Evolutionary conservation across 345 rosid genomes (phyloP), one percentile per base, ranked within the genome.

Genomic region (Linum tenue): DNA sequence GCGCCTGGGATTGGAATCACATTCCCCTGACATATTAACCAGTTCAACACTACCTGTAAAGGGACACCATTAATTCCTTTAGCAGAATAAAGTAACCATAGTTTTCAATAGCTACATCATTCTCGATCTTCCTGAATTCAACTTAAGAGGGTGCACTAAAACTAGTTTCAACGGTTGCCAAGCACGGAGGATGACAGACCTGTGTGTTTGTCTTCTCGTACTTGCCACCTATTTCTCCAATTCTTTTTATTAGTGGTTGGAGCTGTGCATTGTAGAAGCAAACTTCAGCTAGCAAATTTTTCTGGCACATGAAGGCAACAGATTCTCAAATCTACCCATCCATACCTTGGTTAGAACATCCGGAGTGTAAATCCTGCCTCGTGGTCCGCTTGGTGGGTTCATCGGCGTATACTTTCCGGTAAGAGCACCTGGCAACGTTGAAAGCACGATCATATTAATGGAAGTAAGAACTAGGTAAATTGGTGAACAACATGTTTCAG

Each of bases 1-100:
- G 97, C 99, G 75, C 99, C 99, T 2, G 99, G 97, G 73, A 94
- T 94, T 12, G 99, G 99, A 65, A 86, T 83, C 15, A 90, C 95
- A 63, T 90, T 94, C 43, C 80, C 96, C 70, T 88, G 99, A 8
- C 90, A 90, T 70, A 88, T 79, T 72, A 94, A 77, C 99, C 99
- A 94, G 78, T 94, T 94, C 65, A 94, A 79, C 67, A 14, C 90
- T 15, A 94, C 97, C 99, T 90, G 62, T 60, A 64, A 36, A 67
- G 11, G 63, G 63, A 57, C 69, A 69, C 42, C 37, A 7, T 5
- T 14, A 62, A 15, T 5, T 55, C 8, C 1, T 8, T 36, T 3
- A 55, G 11, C 17, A n/a, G 22, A 9, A 1, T 40, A 12, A 39
- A 38, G 17, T 37, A 48, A 22, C 6, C 41, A 42, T 1, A 59